phyloP scores from a whole-genome alignment of 164 flowering plant genomes.

The Tetracentron sinense region DNA sequence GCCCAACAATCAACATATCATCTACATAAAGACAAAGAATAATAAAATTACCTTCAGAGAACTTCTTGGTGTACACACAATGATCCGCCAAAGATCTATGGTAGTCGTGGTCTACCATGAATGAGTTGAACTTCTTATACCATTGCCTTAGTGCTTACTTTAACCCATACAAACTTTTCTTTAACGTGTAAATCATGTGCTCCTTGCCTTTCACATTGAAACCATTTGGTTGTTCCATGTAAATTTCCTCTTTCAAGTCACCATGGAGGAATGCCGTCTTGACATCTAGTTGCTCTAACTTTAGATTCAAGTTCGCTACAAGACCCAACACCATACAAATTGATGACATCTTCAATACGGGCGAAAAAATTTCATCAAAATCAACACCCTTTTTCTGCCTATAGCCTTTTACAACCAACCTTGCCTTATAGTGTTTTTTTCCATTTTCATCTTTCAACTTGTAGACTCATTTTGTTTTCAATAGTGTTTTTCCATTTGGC shows the following conservation, averaged over 20 bases:
- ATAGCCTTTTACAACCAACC: background rate
- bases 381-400: constrained; percentile 6
- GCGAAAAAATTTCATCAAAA: constrained; percentile 7
- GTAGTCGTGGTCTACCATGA: background rate
- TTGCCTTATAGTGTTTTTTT: background rate
- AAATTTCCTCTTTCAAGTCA: background rate
- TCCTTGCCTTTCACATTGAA: background rate
- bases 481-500: background rate
- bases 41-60: background rate
- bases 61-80: background rate
- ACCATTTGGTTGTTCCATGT: background rate
- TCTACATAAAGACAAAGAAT: background rate
- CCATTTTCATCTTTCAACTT: background rate
- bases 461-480: background rate
- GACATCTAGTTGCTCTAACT: background rate
- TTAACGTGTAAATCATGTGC: background rate
- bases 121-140: background rate
- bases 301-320: background rate
- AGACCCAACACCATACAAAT: background rate
- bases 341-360: background rate
- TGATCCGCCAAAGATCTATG: background rate
- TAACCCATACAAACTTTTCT: background rate
- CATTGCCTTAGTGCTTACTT: background rate
- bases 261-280: background rate
- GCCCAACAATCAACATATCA: background rate